Base-by-base conservation (phyloP, 257 asterid genomes). In the Solanum medicagineum region DNA sequence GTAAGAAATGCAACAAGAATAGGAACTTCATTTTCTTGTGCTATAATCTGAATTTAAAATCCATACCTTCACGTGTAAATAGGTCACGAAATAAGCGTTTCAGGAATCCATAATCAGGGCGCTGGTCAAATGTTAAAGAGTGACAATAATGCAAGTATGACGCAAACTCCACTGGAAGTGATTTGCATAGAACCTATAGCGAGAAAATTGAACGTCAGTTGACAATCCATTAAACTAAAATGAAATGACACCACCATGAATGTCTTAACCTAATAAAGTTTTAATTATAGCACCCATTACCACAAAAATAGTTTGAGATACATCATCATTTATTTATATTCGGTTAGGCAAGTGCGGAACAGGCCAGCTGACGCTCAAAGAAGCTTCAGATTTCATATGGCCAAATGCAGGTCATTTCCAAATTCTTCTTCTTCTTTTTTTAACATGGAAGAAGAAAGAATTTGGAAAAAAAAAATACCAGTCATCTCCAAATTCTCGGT, bases 111-210 rank as follows among this genome's bases (percentile, higher is more conserved):
- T 87, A 89, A 75, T 87, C 90, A 11, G 90, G 90, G 14, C 88
- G 86, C 86, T 89, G 92, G 68, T 89, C 90, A 71, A 89, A 89
- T 60, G 92, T 85, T 80, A 89, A 81, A 0, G 92, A 86, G 80
- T 88, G 92, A 55, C 92, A 89, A 66, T 89, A 89, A 54, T 88
- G 90, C 56, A 89, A 84, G 77, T 89, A 89, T 29, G 92, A 89
- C n/a, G 92, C 90, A 54, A 89, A 89, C 70, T 89, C 90, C 89
- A 87, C 92, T 3, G 90, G 89, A 66, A 84, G 87, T 29, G 92
- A 81, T 86, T 85, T 87, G 89, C 92, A 87, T 53, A 89, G 55
- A 71, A 87, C 92, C 92, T 89, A 71, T 47, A 19, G 73, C 12
- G 42, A 65, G 60, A 79, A 42, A 53, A 79, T 53, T 29, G 66